These are phyloP conservation scores for Colletotrichum sp. DNA, from an alignment of 2,329 filamentous ascomycete genomes.

Conservation along the genomic window DNA sequence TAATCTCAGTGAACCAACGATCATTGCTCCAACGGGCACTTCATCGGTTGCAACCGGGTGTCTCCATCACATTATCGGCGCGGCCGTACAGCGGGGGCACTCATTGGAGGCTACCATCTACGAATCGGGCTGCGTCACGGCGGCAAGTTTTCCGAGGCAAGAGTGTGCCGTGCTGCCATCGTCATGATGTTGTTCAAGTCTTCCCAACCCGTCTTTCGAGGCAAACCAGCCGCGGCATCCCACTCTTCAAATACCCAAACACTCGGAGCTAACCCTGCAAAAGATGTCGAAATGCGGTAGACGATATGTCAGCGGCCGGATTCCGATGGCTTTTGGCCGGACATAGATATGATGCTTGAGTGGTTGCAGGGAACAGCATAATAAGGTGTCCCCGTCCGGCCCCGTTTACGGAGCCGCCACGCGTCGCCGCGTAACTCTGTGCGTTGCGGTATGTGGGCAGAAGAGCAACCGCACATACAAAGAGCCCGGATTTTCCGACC, in stretches of 20 bases:
- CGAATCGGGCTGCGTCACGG: not conserved
- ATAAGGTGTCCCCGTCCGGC: not conserved
- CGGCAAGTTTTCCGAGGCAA: not conserved
- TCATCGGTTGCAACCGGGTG: not conserved
- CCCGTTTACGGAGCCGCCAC: conserved; percentile 1
- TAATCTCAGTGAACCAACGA: not conserved
- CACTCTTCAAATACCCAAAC: not conserved
- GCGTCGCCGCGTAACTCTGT: not conserved
- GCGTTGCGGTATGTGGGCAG: not conserved
- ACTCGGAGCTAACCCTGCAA: not conserved
- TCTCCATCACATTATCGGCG: not conserved
- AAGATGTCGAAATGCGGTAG: not conserved
- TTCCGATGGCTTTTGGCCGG: not conserved
- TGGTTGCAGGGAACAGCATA: conserved; percentile 2
- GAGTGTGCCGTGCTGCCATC: not conserved
- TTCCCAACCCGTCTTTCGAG: not conserved
- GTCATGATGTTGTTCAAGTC: not conserved
- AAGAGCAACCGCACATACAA: not conserved
- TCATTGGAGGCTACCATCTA: not conserved
- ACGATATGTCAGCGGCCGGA: not conserved
- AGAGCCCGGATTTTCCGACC: not conserved
- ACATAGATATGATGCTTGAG: not conserved
- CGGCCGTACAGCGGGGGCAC: not conserved
- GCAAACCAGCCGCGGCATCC: not conserved
- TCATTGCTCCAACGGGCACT: not conserved